A percentile compares a stretch with the other conserved stretches of the same genome.
Evolutionary conservation across 331 rosid species (phyloP).

Genomic region (Pyracantha coccinea): DNA sequence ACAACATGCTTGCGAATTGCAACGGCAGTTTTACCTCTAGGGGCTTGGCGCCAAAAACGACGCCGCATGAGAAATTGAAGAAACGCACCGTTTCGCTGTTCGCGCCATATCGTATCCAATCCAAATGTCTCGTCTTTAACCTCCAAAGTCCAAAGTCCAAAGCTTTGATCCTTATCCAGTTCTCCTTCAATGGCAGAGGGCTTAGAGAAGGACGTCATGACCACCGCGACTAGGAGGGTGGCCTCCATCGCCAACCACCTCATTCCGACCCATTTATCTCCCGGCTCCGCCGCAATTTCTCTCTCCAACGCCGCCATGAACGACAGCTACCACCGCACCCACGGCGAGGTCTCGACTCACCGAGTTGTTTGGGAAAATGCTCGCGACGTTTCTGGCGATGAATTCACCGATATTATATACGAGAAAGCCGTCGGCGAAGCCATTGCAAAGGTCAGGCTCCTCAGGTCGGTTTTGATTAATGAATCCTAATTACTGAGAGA

Average conservation of each 20-base stretch:
- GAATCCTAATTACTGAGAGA: not conserved
- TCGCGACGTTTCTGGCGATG: constrained; percentile 35
- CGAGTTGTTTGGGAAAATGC: constrained; percentile 50
- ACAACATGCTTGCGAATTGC: not conserved
- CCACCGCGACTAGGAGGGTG: constrained; percentile 41
- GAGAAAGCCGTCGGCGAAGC: constrained; percentile 76
- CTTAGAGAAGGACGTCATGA: constrained; percentile 30
- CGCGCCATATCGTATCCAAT: constrained; percentile 6
- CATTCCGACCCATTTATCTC: constrained; percentile 7
- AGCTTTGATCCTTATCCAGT: not conserved
- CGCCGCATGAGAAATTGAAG: not conserved
- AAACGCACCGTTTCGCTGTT: not conserved
- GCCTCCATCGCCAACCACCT: constrained; percentile 54
- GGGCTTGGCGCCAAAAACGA: not conserved
- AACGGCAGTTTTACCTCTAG: not conserved
- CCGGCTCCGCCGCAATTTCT: constrained; percentile 1
- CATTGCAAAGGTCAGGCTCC: constrained; percentile 48
- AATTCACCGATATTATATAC: constrained; percentile 58
- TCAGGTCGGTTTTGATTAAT: not conserved
- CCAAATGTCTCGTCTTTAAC: not conserved
- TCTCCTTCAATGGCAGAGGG: constrained; percentile 13
- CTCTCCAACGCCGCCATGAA: constrained; percentile 28
- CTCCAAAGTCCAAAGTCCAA: not conserved
- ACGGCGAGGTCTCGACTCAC: constrained; percentile 51
- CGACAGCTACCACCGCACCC: constrained; percentile 49